Conservation (phyloP, 257 asterid species). For the Capsicum rhomboideum region DNA sequence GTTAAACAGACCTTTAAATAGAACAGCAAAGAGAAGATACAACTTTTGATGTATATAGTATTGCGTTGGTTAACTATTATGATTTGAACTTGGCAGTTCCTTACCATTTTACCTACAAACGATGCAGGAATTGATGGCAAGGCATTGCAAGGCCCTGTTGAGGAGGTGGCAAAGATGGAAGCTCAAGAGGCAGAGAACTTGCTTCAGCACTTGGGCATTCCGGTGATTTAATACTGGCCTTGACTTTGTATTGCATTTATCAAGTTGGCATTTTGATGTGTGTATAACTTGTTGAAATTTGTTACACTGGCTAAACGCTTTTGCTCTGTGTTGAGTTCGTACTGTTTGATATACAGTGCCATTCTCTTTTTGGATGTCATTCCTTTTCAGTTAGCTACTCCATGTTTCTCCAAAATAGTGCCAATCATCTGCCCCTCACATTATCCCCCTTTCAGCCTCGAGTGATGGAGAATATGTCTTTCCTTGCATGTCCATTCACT, state of each 20-base stretch:
- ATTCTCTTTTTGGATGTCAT: not conserved
- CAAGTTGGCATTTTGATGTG: not conserved
- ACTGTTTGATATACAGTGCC: not conserved
- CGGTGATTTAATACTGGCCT: constrained; percentile 15
- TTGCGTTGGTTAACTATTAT: not conserved
- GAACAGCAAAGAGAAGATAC: not conserved
- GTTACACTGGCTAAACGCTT: not conserved
- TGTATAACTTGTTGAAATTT: not conserved
- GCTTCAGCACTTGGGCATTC: constrained; percentile 63
- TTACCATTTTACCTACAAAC: not conserved
- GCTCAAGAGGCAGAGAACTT: constrained; percentile 63
- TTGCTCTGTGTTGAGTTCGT: not conserved
- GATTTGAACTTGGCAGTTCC: not conserved
- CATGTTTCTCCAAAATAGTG: not conserved
- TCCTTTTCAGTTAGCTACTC: not conserved
- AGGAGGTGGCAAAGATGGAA: constrained; percentile 68
- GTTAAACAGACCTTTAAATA: not conserved
- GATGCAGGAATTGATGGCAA: constrained; percentile 33
- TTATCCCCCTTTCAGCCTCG: not conserved
- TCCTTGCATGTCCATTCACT: not conserved
- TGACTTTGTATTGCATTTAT: not conserved
- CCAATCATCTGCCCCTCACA: not conserved
- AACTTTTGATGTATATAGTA: not conserved
- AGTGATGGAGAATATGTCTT: not conserved
- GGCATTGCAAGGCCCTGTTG: constrained; percentile 56